A percentile compares a stretch with the other conserved stretches of the same genome.
Evolutionary conservation across 2,329 filamentous ascomycete species (phyloP).

Genomic region (Fusarium acutatum): DNA sequence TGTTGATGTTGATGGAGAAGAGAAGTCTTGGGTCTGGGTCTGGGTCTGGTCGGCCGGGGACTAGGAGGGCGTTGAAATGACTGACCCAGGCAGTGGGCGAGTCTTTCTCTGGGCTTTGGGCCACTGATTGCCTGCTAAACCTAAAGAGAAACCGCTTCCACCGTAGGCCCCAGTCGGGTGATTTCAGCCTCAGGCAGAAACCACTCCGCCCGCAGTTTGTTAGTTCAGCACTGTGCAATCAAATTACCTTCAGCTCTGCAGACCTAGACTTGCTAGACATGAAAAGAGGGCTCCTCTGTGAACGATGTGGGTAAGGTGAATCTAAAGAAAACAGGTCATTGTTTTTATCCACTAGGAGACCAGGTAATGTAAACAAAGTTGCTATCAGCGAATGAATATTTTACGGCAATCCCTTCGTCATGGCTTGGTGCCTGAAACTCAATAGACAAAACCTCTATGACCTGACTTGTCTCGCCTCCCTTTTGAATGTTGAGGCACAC

Average conservation of each 20-base stretch:
- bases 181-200: constrained; percentile 42
- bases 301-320: constrained; percentile 18
- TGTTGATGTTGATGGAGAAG: constrained; percentile 40
- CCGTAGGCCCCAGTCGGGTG: constrained; percentile 19
- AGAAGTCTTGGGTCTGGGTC: constrained; percentile 27
- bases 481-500: neutral
- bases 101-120: constrained; percentile 30
- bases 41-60: constrained; percentile 30
- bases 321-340: constrained; percentile 4
- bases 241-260: constrained; percentile 4
- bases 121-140: constrained; percentile 24
- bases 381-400: neutral
- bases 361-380: constrained; percentile 19
- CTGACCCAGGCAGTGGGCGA: constrained; percentile 32
- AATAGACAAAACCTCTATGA: neutral
- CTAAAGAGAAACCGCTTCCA: constrained; percentile 37
- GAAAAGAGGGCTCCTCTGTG: constrained; percentile 14
- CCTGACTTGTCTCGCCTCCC: neutral
- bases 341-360: constrained; percentile 19
- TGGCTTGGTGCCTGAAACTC: neutral
- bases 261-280: neutral
- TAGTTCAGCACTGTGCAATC: neutral
- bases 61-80: constrained; percentile 37
- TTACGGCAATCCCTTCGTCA: neutral
- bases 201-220: neutral